phyloP scores from a whole-genome alignment of 805 yeast species.

The Candida endomychidarum region DNA sequence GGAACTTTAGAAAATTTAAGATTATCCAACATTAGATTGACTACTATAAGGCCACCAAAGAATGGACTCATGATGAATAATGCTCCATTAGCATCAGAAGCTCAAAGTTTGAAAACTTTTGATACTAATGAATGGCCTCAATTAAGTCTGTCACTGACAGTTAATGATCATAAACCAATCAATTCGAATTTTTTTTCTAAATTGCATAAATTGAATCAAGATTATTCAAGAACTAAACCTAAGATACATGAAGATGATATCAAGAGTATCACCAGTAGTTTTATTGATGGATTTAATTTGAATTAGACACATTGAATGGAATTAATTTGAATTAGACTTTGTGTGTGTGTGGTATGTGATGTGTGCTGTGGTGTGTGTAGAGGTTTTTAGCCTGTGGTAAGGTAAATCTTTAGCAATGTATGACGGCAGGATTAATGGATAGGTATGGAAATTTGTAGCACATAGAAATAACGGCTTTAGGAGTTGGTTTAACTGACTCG shows the following conservation, averaged over 20 bases:
- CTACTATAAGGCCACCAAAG: slow-evolving; percentile 23
- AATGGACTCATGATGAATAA: no score
- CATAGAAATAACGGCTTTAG: no score
- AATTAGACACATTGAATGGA: neutral
- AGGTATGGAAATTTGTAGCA: no score
- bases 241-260: slow-evolving; percentile 31
- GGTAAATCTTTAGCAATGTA: no score
- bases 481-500: no score
- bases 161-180: slow-evolving; percentile 18
- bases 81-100: no score
- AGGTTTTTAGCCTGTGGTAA: no score
- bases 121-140: slow-evolving; percentile 27
- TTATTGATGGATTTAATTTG: slow-evolving; percentile 32
- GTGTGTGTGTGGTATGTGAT: no score
- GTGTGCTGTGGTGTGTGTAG: no score
- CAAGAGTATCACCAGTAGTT: slow-evolving; percentile 37
- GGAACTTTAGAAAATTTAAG: slow-evolving; percentile 82
- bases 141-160: no score
- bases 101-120: slow-evolving; percentile 16
- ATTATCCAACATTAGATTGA: slow-evolving; percentile 58
- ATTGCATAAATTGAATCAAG: slow-evolving; percentile 22
- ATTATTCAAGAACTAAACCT: slow-evolving; percentile 7
- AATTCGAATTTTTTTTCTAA: slow-evolving; percentile 36
- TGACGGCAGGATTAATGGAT: no score
- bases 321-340: no score